These are phyloP conservation scores for Fusarium protoensiforme DNA, from an alignment of 2,329 filamentous ascomycete genomes.

Conservation along the genomic window DNA sequence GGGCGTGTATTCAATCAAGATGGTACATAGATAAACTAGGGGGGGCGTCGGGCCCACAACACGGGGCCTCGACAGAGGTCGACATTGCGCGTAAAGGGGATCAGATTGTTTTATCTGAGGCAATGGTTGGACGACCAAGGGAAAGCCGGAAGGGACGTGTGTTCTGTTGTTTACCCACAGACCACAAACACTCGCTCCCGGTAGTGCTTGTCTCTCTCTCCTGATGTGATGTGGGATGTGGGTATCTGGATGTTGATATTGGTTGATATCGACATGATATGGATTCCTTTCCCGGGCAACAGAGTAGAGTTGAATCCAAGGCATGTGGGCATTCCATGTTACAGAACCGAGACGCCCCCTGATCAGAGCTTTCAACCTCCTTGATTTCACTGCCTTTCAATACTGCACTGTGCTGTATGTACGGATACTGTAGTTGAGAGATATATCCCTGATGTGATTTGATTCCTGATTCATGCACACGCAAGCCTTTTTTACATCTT, in stretches of 20 bases:
- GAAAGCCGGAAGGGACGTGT: background rate
- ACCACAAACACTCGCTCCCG: background rate
- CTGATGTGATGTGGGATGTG: background rate
- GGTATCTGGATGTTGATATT: background rate
- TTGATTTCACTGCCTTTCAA: background rate
- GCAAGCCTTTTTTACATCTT: background rate
- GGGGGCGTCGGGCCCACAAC: background rate
- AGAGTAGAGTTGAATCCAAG: background rate
- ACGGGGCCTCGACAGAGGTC: background rate
- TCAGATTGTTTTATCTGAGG: background rate
- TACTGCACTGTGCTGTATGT: background rate
- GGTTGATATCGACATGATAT: background rate
- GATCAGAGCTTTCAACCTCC: constrained; percentile 2
- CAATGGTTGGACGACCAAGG: background rate
- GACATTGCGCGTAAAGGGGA: background rate
- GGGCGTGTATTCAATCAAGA: background rate
- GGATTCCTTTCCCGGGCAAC: background rate
- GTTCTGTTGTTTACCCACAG: background rate
- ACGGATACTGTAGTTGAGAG: background rate
- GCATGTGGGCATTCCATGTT: background rate
- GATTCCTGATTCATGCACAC: constrained; percentile 11
- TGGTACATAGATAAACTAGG: background rate
- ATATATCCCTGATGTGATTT: background rate
- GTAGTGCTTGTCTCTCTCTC: background rate
- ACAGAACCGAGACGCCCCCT: constrained; percentile 5